Evolutionary conservation across 805 yeast genomes (phyloP).

Genomic region (Starmerella etchellsii): DNA sequence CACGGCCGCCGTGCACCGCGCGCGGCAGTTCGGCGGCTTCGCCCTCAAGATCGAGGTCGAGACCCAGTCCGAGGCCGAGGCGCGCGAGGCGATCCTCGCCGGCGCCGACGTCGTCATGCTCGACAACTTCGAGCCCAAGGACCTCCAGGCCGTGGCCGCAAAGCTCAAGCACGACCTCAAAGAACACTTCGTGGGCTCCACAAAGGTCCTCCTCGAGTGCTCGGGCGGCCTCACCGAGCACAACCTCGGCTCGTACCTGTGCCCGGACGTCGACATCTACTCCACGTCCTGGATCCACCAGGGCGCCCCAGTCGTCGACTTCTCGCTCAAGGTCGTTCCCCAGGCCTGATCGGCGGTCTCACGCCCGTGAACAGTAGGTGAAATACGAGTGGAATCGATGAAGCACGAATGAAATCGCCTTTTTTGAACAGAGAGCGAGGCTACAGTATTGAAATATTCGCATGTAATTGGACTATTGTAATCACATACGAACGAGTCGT

Average conservation of each 20-base stretch:
- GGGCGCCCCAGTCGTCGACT: constrained; percentile 74
- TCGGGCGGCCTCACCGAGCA: constrained; percentile 75
- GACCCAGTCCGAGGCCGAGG: constrained; percentile 72
- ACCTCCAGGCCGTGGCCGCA: constrained; percentile 50
- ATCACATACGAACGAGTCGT: no score
- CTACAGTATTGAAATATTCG: no score
- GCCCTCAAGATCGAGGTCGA: constrained; percentile 86
- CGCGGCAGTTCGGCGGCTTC: constrained; percentile 75
- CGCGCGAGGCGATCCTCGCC: constrained; percentile 81
- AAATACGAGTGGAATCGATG: no score
- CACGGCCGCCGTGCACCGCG: constrained; percentile 64
- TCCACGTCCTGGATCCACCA: constrained; percentile 87
- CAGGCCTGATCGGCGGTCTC: constrained; percentile 11
- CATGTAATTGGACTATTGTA: no score
- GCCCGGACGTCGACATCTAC: constrained; percentile 75
- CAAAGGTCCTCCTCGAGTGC: constrained; percentile 62
- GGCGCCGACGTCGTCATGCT: constrained; percentile 95
- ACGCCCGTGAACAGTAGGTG: no score
- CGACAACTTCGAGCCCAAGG: constrained; percentile 68
- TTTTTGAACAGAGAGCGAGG: no score
- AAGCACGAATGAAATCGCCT: no score
- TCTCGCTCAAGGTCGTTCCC: constrained; percentile 59
- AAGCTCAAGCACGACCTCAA: constrained; percentile 47
- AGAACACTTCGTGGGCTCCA: constrained; percentile 2
- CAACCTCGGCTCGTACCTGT: constrained; percentile 52